Conservation (phyloP, 202 grass and related monocot species). For the Carex arenaria region DNA sequence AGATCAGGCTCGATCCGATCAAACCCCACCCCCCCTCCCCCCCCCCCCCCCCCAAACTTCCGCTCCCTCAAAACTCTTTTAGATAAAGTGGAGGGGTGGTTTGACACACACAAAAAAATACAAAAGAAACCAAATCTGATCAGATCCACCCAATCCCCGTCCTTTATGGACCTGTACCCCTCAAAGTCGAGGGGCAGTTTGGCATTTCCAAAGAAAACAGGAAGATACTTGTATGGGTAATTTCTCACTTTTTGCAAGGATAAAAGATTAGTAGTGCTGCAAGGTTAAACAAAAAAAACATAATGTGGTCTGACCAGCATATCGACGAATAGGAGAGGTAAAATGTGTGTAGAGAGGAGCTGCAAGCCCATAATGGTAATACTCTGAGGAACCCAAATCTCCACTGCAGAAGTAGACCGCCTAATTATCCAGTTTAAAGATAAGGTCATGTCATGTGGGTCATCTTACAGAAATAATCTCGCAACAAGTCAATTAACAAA, state of each 20-base stretch:
- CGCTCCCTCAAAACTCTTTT: neutral
- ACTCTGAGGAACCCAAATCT: slow-evolving; percentile 85
- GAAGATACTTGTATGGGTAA: neutral
- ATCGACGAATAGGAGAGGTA: slow-evolving; percentile 96
- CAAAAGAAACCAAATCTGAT: neutral
- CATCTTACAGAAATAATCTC: slow-evolving; percentile 2
- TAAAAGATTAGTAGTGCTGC: too few species aligned
- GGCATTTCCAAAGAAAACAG: neutral
- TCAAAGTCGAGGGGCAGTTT: neutral
- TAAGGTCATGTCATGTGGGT: slow-evolving; percentile 13
- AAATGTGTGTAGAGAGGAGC: slow-evolving; percentile 96
- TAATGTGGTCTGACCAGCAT: slow-evolving; percentile 62
- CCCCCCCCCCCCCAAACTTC: neutral
- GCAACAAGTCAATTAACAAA: slow-evolving; percentile 6
- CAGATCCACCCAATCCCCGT: neutral
- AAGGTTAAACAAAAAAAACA: neutral
- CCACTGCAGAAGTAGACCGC: slow-evolving; percentile 97
- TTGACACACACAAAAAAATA: neutral
- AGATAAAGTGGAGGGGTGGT: neutral
- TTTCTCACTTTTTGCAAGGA: neutral
- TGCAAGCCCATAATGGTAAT: slow-evolving; percentile 91
- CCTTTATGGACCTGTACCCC: neutral
- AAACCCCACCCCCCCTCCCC: neutral
- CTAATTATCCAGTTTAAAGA: slow-evolving; percentile 43
- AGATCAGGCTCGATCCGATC: neutral